Percentiles rank a stretch among this genome's conserved stretches.
Evolutionary conservation across 2,329 filamentous ascomycete species (phyloP).

Genomic region (Cladosporium austrohemisphaericum): DNA sequence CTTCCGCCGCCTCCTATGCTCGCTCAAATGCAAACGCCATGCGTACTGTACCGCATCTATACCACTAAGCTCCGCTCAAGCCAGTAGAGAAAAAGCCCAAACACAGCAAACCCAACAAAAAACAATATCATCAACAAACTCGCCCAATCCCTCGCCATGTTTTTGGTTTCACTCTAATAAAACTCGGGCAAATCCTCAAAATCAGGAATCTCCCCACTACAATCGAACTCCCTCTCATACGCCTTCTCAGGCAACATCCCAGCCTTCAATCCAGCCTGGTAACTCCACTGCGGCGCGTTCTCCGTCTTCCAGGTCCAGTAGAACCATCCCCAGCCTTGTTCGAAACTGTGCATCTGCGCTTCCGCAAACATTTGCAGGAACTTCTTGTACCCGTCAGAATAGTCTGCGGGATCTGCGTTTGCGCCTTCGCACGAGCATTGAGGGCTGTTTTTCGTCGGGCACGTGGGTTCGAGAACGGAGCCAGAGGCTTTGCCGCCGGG

Average conservation of each 20-base stretch:
- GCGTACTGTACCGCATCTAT: not conserved
- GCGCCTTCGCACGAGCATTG: constrained; percentile 71
- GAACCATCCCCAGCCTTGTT: constrained; percentile 94
- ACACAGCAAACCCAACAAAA: not conserved
- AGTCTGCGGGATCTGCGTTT: constrained; percentile 67
- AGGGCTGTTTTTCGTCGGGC: constrained; percentile 60
- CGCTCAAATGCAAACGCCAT: no score
- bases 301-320: constrained; percentile 99
- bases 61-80: no score
- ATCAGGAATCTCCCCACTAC: constrained; percentile 37
- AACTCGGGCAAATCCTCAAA: constrained; percentile 45
- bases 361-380: constrained; percentile 89
- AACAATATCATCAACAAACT: not conserved
- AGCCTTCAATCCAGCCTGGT: constrained; percentile 71
- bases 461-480: constrained; percentile 66
- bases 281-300: constrained; percentile 83
- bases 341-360: constrained; percentile 93
- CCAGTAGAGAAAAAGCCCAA: no score
- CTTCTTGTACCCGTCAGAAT: constrained; percentile 71
- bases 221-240: constrained; percentile 42
- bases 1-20: no score
- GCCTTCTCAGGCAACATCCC: constrained; percentile 67
- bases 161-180: no score
- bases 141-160: not conserved
- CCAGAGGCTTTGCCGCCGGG: constrained; percentile 53